Evolutionary conservation across 179 eudicot species (phyloP), one percentile per base, ranked within the genome.

Genomic region (Heliamphora pulchella): DNA sequence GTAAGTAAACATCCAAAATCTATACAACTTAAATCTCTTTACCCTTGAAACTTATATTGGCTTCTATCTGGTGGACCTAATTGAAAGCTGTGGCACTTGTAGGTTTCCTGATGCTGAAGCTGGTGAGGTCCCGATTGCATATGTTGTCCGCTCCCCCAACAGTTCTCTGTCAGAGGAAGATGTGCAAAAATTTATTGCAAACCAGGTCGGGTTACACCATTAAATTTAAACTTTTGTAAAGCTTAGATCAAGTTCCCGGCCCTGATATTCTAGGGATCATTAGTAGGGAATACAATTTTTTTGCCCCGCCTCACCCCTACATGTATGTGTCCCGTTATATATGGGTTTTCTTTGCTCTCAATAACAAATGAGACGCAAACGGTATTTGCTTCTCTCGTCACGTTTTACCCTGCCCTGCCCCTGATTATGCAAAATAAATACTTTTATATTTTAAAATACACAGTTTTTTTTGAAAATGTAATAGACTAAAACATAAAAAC

Each of bases 51-150:
- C 48, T 17, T 69, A 3, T 47, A 14, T 75, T 17, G 71, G 43
- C 48, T 57, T 10, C 68, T 2, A 43, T 9, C 31, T 74, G 51
- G 54, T 55, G 75, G 8, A 54, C 20, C 39, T 66, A 9, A 8
- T 43, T 72, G 57, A 48, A 14, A 22, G 0, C 5, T 46, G 50
- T 8, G 67, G 39, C 59, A 4, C 48, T 75, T 58, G 41, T 67
- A 67, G 95, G 66, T 84, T 80, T 70, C 90, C 92, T 15, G 94
- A 93, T 85, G 91, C 83, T 15, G 92, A 91, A 87, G 95, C 97
- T 69, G 98, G 97, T 75, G 92, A 93, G 86, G 88, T 94, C 85
- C 98, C 98, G 3, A 86, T 90, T 57, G 98, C 96, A 9, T 93
- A 84, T 82, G 92, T 94, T 75, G 91, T 94, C 65, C 90, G 88